Evolutionary conservation across 2,329 filamentous ascomycete species (phyloP), one percentile per base, ranked within the genome.

Genomic region (Raffaelea arxii): DNA sequence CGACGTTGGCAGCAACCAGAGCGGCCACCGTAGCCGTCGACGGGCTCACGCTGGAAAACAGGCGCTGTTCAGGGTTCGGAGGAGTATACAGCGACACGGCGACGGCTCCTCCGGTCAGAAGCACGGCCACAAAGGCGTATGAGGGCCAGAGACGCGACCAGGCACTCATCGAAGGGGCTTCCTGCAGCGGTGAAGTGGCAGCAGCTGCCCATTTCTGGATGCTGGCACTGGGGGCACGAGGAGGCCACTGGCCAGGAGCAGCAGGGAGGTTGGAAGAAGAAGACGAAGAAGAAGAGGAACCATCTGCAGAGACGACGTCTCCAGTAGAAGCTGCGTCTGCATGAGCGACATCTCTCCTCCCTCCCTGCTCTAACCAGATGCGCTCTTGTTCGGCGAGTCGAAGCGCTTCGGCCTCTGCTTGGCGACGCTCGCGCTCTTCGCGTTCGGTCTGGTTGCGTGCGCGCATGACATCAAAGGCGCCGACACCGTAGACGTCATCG

Each of bases 11-110:
- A n/a, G 64, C 68, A 39, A 87, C 69, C 37, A 91, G 62, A 6
- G 68, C 65, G 27, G 70, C 66, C n/a, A 87, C 67, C 3, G 86
- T 87, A 12, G 80, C 78, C 3, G 75, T 69, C 14, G 80, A 71
- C 2, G 80, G 76, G 40, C 24, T 11, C 32, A 9, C 16, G 6
- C 16, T 75, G 2, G 77, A 78, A 58, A 74, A 77, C 32, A 84
- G 55, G 42, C 83, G 68, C n/a, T n/a, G n/a, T n/a, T n/a, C n/a
- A n/a, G n/a, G n/a, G n/a, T n/a, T n/a, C n/a, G n/a, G n/a, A n/a
- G n/a, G n/a, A 3, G 25, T 24, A 16, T 30, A 30, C 9, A 30
- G 19, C 14, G 61, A 57, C n/a, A 70, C 65, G 37, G 74, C 65
- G 18, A 65, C 63, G 5, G 63, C 63, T 40, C 69, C 65, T 46